A percentile compares a stretch with the other conserved stretches of the same genome.
These are phyloP conservation scores for Tetraselmis chui DNA, from an alignment of 139 green algal genomes.

Conservation along the genomic window DNA sequence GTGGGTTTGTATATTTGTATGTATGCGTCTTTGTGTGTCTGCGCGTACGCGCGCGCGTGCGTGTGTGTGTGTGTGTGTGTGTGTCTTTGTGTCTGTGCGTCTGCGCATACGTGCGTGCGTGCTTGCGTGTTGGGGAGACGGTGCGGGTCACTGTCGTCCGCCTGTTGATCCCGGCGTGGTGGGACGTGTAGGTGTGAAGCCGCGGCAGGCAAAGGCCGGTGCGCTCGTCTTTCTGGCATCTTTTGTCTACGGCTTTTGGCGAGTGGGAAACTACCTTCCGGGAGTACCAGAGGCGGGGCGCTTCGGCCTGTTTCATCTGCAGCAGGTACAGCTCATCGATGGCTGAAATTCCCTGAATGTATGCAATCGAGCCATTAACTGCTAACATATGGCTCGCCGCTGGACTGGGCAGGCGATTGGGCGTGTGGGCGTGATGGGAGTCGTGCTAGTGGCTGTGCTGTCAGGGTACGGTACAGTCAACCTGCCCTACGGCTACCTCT, in stretches of 20 bases:
- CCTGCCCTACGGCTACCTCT: conserved; percentile 89
- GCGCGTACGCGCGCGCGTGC: too few species aligned
- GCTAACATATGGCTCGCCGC: too few species aligned
- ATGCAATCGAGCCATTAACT: background rate
- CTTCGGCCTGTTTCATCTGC: conserved; percentile 20
- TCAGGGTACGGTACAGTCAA: conserved; percentile 85
- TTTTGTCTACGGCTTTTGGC: conserved; percentile 69
- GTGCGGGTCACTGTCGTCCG: too few species aligned
- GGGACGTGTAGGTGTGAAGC: background rate
- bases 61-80: too few species aligned
- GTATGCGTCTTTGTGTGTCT: too few species aligned
- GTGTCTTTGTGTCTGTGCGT: too few species aligned
- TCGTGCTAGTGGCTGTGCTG: conserved; percentile 85
- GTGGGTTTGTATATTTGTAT: too few species aligned
- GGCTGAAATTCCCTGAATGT: background rate
- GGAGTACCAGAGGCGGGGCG: conserved; percentile 30
- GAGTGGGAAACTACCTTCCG: conserved; percentile 51
- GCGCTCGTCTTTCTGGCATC: conserved; percentile 19
- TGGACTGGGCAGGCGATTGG: conserved; percentile 62
- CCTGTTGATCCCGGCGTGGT: conserved; percentile 2
- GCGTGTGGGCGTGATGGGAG: conserved; percentile 82
- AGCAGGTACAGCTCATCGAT: conserved; percentile 10
- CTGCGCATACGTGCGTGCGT: too few species aligned
- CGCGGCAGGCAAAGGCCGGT: conserved; percentile 18
- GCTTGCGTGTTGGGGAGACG: too few species aligned